These are phyloP conservation scores for Trichoderma endophyticum DNA, from an alignment of 2,329 filamentous ascomycete genomes.

Conservation along the genomic window DNA sequence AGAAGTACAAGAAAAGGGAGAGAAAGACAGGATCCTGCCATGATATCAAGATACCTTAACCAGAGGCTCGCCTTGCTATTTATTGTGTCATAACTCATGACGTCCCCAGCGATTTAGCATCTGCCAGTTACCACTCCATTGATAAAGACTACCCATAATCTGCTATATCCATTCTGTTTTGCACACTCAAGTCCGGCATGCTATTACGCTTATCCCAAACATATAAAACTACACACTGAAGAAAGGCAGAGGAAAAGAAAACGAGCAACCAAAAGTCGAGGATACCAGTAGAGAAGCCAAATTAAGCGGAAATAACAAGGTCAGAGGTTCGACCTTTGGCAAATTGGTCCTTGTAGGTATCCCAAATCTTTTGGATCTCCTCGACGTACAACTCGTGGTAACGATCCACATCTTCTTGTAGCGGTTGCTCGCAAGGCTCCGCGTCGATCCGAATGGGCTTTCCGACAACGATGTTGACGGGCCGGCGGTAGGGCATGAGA, in stretches of 20 bases:
- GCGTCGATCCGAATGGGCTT: constrained; percentile 70
- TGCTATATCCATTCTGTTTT: not conserved
- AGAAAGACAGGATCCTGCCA: not conserved
- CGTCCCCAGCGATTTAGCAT: not conserved
- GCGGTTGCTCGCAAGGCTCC: constrained; percentile 56
- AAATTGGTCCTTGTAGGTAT: constrained; percentile 75
- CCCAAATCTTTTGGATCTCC: constrained; percentile 71
- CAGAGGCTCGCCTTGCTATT: not conserved
- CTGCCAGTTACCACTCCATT: too few relatives aligned
- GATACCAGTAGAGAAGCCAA: not conserved
- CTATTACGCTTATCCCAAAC: not conserved
- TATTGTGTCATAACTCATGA: not conserved
- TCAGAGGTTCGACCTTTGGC: constrained; percentile 60
- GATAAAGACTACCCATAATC: not conserved
- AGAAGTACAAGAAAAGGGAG: too few relatives aligned
- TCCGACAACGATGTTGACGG: constrained; percentile 87
- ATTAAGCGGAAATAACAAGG: constrained; percentile 35
- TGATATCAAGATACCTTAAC: not conserved
- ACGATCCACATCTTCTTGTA: constrained; percentile 72
- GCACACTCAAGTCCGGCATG: not conserved
- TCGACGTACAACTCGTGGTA: constrained; percentile 75
- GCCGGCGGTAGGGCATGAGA: constrained; percentile 85
- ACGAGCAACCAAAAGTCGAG: not conserved
- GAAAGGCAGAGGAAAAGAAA: not conserved
- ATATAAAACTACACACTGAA: not conserved